phyloP scores from a whole-genome alignment of 2,329 filamentous ascomycete genomes.

The Zasmidium angulare region DNA sequence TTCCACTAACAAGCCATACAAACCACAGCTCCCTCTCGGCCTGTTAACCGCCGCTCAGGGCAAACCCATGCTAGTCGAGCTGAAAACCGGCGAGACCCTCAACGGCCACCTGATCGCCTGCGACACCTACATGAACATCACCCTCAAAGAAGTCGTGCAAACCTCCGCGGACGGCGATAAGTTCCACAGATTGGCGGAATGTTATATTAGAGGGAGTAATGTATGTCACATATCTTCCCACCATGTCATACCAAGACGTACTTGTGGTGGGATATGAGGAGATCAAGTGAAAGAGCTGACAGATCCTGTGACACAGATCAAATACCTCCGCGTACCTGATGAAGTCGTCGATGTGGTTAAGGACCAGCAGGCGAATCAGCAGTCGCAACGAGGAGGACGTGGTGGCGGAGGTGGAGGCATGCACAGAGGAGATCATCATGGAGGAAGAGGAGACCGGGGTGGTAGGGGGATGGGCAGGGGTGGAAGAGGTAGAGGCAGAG shows the following conservation, averaged over 20 bases:
- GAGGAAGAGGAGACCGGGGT: slow-evolving; percentile 22
- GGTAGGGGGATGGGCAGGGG: slow-evolving; percentile 28
- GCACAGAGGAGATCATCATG: slow-evolving; percentile 18
- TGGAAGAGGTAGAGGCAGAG: slow-evolving; percentile 29
- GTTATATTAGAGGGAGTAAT: slow-evolving; percentile 97
- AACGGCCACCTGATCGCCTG: slow-evolving; percentile 95
- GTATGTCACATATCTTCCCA: slow-evolving; percentile 53
- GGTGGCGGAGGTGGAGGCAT: slow-evolving; percentile 13
- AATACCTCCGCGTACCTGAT: slow-evolving; percentile 93
- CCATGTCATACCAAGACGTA: no score
- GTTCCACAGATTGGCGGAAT: slow-evolving; percentile 87
- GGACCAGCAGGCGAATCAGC: slow-evolving; percentile 75
- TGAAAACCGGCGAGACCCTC: slow-evolving; percentile 95
- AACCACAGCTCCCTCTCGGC: slow-evolving; percentile 62
- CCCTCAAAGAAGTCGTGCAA: slow-evolving; percentile 93
- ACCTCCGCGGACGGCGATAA: slow-evolving; percentile 93
- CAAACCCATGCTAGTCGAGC: slow-evolving; percentile 95
- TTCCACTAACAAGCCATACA: slow-evolving; percentile 25
- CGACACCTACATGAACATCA: slow-evolving; percentile 99
- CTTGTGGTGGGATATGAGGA: no score
- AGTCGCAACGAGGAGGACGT: slow-evolving; percentile 49
- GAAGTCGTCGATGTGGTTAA: slow-evolving; percentile 94
- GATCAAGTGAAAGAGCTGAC: no score
- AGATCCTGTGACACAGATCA: slow-evolving; percentile 65
- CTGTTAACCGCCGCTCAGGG: slow-evolving; percentile 94